Conservation (phyloP, 179 eudicot genomes). For the Actinidia chinensis region DNA sequence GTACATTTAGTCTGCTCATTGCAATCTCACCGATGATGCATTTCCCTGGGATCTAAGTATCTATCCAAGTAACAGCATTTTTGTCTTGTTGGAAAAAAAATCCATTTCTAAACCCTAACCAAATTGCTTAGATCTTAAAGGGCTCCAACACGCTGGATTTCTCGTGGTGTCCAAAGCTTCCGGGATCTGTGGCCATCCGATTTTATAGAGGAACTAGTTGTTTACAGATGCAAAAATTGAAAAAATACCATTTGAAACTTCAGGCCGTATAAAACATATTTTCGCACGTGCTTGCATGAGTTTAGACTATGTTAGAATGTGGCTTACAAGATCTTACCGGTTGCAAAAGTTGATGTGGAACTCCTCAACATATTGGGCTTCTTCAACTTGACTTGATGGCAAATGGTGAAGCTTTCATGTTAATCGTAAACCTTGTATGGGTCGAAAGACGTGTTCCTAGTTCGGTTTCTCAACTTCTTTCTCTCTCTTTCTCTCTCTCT, state of each 20-base stretch:
- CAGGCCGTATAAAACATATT: background rate
- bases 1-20: background rate
- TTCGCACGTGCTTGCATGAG: background rate
- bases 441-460: background rate
- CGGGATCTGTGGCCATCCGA: background rate
- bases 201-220: background rate
- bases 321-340: slow-evolving; percentile 8
- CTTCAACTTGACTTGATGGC: background rate
- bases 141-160: background rate
- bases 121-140: background rate
- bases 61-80: background rate
- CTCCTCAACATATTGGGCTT: background rate
- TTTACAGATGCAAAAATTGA: background rate
- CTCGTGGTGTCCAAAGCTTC: background rate
- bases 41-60: background rate
- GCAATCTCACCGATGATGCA: background rate
- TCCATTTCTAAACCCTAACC: background rate
- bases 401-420: background rate
- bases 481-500: background rate
- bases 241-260: background rate
- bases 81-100: background rate
- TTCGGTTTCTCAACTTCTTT: background rate
- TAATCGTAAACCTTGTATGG: background rate
- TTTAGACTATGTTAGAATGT: background rate
- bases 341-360: background rate